Conservation (phyloP, 2,329 filamentous ascomycete species). For the Colletotrichum chlorophyti region DNA sequence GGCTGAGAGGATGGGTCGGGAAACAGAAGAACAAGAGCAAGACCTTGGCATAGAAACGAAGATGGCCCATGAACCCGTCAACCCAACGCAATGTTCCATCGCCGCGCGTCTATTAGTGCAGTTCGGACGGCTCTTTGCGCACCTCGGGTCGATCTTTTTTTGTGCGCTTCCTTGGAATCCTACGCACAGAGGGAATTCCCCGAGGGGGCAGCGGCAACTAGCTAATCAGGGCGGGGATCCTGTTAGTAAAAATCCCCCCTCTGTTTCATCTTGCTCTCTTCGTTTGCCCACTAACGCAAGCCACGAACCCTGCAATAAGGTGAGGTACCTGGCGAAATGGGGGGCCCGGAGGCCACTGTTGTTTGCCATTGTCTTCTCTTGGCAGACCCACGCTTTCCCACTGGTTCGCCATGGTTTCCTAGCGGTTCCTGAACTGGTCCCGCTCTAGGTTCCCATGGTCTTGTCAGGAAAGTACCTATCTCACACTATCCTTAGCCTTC, state of each 20-base stretch:
- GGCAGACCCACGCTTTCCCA: not conserved
- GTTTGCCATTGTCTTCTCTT: constrained; percentile 1
- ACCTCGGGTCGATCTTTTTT: not conserved
- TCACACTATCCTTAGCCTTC: not conserved
- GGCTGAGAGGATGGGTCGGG: too few species aligned
- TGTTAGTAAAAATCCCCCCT: constrained; percentile 9
- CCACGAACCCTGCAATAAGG: constrained; percentile 29
- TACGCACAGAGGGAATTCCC: constrained; percentile 1
- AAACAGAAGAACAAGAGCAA: too few species aligned
- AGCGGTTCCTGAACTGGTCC: not conserved
- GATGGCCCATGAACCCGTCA: not conserved
- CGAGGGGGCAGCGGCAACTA: not conserved
- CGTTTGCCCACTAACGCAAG: constrained; percentile 26
- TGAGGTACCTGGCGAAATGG: too few species aligned
- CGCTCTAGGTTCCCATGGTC: not conserved
- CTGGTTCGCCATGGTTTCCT: not conserved
- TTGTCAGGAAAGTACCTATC: not conserved
- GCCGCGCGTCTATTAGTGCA: not conserved
- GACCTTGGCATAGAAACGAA: too few species aligned
- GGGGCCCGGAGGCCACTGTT: not conserved
- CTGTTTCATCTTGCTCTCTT: constrained; percentile 25
- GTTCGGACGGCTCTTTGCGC: not conserved
- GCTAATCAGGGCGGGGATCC: too few species aligned
- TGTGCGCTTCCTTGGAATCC: not conserved
- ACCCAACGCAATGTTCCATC: not conserved